Conservation (phyloP, 306 rosid species). For the Luffa aegyptiaca region DNA sequence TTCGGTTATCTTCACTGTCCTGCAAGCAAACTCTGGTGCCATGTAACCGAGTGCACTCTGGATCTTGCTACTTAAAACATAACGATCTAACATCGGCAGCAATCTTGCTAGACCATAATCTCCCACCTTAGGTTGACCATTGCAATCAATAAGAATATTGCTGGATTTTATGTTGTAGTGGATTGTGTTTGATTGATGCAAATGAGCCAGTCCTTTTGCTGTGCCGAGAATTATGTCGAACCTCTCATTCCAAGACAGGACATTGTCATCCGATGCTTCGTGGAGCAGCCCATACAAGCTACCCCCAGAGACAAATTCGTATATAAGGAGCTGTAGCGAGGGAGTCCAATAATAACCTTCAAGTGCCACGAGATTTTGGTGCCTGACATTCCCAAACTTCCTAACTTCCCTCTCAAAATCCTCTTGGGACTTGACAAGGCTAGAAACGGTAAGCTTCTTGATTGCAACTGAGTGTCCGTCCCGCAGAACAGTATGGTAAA, state of each 20-base stretch:
- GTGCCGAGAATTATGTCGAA: constrained; percentile 80
- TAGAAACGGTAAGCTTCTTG: constrained; percentile 94
- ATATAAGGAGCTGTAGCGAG: constrained; percentile 84
- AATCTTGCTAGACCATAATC: constrained; percentile 90
- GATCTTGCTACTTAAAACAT: constrained; percentile 87
- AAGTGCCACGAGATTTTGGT: constrained; percentile 76
- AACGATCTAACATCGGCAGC: constrained; percentile 86
- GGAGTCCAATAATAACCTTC: constrained; percentile 99
- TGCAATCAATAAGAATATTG: constrained; percentile 65
- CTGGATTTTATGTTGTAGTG: constrained; percentile 93
- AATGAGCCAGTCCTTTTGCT: constrained; percentile 78
- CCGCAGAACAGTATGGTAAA: constrained; percentile 69
- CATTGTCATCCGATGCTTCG: constrained; percentile 60
- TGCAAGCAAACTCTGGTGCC: constrained; percentile 98
- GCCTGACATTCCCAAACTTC: constrained; percentile 72
- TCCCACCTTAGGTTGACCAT: constrained; percentile 81
- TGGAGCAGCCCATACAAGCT: constrained; percentile 83
- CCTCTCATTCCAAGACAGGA: constrained; percentile 83
- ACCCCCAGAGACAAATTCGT: constrained; percentile 69
- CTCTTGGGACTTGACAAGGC: constrained; percentile 91
- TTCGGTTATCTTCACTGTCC: constrained; percentile 84
- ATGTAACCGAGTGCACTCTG: constrained; percentile 96
- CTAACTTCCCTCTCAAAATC: constrained; percentile 92
- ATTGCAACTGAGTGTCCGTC: constrained; percentile 92
- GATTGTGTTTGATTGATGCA: constrained; percentile 69